These are phyloP conservation scores for Aspergillus nanangensis DNA, from an alignment of 495 filamentous ascomycete species.

Conservation along the genomic window DNA sequence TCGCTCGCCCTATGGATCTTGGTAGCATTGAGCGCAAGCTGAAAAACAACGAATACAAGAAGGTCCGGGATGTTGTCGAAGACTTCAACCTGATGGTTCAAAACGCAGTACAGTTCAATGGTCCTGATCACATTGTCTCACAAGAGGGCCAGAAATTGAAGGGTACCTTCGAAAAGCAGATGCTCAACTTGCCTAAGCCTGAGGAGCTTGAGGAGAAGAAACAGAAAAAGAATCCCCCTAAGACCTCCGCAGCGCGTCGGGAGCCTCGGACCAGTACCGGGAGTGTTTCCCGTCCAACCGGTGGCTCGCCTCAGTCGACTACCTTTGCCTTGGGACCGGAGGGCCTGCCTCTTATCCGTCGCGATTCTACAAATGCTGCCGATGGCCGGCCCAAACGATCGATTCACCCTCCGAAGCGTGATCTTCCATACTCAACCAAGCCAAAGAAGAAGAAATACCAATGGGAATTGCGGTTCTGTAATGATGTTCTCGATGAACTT, in stretches of 20 bases:
- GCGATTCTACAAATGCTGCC: slow-evolving; percentile 68
- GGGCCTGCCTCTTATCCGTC: slow-evolving; percentile 86
- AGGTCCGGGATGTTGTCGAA: slow-evolving; percentile 57
- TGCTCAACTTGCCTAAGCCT: slow-evolving; percentile 43
- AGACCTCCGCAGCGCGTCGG: slow-evolving; percentile 47
- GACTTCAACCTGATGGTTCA: slow-evolving; percentile 72
- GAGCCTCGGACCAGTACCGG: slow-evolving; percentile 46
- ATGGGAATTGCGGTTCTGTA: slow-evolving; percentile 85
- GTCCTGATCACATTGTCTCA: slow-evolving; percentile 66
- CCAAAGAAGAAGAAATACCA: slow-evolving; percentile 90
- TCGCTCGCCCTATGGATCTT: slow-evolving; percentile 79
- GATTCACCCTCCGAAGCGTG: slow-evolving; percentile 87
- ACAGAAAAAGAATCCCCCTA: slow-evolving; percentile 46
- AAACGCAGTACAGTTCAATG: slow-evolving; percentile 81
- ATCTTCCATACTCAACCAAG: slow-evolving; percentile 78
- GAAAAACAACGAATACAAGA: slow-evolving; percentile 60
- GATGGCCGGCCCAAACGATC: slow-evolving; percentile 87
- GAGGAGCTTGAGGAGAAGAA: slow-evolving; percentile 60
- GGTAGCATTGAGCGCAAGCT: slow-evolving; percentile 76
- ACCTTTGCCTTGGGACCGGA: slow-evolving; percentile 81
- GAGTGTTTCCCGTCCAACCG: slow-evolving; percentile 27
- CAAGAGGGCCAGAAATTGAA: slow-evolving; percentile 56
- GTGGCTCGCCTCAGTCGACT: slow-evolving; percentile 48
- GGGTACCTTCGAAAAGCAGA: slow-evolving; percentile 56
- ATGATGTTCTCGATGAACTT: slow-evolving; percentile 73